A percentile compares a stretch with the other conserved stretches of the same genome.
These are phyloP conservation scores for Dictyostelium intermedium DNA, from an alignment of 78 protist species.

Conservation along the genomic window DNA sequence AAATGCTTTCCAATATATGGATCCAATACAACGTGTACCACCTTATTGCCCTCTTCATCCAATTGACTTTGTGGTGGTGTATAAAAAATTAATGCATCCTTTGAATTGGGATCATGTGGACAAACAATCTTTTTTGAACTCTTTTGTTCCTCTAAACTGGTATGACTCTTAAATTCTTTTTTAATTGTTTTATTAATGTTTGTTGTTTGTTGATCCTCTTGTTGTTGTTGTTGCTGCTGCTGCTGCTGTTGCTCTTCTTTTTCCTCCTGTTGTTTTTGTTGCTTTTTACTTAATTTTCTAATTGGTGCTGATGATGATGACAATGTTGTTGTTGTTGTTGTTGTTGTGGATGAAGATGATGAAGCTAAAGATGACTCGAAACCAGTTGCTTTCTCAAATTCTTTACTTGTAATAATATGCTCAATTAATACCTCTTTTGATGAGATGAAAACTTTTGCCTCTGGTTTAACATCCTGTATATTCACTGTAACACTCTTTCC, in stretches of 20 bases:
- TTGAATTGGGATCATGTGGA: conserved; percentile 49
- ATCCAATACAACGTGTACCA: conserved; percentile 39
- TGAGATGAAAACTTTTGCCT: background rate
- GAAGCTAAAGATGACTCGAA: background rate
- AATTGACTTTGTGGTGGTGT: conserved; percentile 16
- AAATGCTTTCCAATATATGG: conserved; percentile 55
- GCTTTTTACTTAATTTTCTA: background rate
- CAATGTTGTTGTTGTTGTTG: no score
- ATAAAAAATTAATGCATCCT: conserved; percentile 45
- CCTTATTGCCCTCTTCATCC: conserved; percentile 15
- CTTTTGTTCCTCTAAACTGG: background rate
- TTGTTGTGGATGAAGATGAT: background rate
- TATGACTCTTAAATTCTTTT: conserved; percentile 41
- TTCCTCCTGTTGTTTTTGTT: background rate
- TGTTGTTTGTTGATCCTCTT: background rate
- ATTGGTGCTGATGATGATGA: background rate
- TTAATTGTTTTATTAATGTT: background rate
- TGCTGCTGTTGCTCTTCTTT: background rate
- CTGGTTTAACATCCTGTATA: background rate
- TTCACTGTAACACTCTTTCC: conserved; percentile 1
- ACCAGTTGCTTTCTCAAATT: background rate
- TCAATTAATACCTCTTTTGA: conserved; percentile 19
- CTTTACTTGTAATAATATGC: background rate
- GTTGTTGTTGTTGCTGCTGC: background rate
- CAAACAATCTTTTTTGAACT: background rate